Conservation (phyloP, 495 filamentous ascomycete species). For the Neurospora tetrasperma region DNA sequence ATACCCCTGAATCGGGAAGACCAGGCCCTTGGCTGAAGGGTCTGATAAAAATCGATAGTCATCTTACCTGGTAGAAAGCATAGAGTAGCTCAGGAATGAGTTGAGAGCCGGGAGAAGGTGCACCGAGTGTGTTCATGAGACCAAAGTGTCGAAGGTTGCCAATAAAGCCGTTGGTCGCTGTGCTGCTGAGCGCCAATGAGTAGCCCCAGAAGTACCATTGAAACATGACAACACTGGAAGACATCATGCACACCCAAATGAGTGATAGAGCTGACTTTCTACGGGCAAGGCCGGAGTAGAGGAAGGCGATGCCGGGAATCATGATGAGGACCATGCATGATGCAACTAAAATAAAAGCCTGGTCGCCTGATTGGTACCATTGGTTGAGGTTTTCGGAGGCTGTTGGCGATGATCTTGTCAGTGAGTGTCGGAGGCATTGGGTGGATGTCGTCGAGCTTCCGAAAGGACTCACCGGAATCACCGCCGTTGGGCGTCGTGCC, state of each 20-base stretch:
- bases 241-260: conserved; percentile 91
- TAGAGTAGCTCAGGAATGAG: conserved; percentile 85
- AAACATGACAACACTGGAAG: conserved; percentile 79
- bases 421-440: conserved; percentile 16
- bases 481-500: conserved; percentile 67
- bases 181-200: conserved; percentile 78
- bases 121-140: conserved; percentile 64
- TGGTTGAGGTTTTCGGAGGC: conserved; percentile 75
- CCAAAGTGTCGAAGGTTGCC: conserved; percentile 82
- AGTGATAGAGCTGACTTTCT: conserved; percentile 91
- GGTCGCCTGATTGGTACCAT: conserved; percentile 56
- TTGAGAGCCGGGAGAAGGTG: conserved; percentile 69
- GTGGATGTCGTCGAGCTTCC: conserved; percentile 1
- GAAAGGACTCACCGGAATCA: conserved; percentile 60
- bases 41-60: neutral
- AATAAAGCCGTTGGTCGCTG: conserved; percentile 73
- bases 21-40: neutral
- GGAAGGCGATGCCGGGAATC: conserved; percentile 92
- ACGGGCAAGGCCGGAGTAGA: conserved; percentile 96
- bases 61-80: conserved; percentile 67
- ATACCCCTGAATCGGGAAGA: neutral
- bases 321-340: conserved; percentile 95
- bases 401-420: conserved; percentile 24
- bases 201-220: conserved; percentile 99
- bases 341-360: conserved; percentile 82